Evolutionary conservation across 805 yeast genomes (phyloP).

Genomic region (Zygosaccharomyces bailii): DNA sequence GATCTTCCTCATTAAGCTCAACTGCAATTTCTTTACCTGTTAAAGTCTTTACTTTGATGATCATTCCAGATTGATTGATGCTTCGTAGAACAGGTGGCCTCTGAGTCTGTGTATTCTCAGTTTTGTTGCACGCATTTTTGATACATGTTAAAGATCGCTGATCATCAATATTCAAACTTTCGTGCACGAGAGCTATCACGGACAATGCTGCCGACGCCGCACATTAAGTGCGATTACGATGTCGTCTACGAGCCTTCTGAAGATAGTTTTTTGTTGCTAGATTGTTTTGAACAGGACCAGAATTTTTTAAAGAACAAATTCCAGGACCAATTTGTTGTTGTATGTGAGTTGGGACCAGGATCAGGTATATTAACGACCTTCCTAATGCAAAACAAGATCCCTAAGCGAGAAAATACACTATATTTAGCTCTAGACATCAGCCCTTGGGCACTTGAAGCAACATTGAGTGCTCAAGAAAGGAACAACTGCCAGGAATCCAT

Average conservation of each 20-base stretch:
- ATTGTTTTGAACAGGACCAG: constrained; percentile 65
- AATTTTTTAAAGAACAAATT: constrained; percentile 36
- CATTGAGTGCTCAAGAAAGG: constrained; percentile 43
- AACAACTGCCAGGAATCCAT: constrained; percentile 30
- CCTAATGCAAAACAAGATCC: constrained; percentile 50
- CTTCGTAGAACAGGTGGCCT: no score
- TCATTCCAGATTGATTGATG: constrained; percentile 8
- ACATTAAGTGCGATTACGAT: constrained; percentile 55
- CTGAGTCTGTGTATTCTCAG: not conserved
- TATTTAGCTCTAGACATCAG: constrained; percentile 76
- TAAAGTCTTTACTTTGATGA: constrained; percentile 32
- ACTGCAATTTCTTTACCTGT: constrained; percentile 39
- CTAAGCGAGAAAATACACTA: constrained; percentile 38
- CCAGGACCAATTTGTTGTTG: constrained; percentile 44
- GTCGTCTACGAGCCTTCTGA: constrained; percentile 93
- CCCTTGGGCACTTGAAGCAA: constrained; percentile 65
- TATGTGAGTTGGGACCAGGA: constrained; percentile 87
- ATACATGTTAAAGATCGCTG: not conserved
- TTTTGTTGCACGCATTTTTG: no score
- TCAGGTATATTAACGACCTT: constrained; percentile 87
- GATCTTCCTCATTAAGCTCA: constrained; percentile 35
- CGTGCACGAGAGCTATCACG: constrained; percentile 2
- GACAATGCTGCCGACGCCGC: constrained; percentile 79
- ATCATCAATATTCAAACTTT: not conserved
- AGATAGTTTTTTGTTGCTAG: constrained; percentile 82